Percentiles rank a stretch among this genome's conserved stretches.
Conservation (phyloP, 2,329 filamentous ascomycete species). For the Scytalidium lignicola region DNA sequence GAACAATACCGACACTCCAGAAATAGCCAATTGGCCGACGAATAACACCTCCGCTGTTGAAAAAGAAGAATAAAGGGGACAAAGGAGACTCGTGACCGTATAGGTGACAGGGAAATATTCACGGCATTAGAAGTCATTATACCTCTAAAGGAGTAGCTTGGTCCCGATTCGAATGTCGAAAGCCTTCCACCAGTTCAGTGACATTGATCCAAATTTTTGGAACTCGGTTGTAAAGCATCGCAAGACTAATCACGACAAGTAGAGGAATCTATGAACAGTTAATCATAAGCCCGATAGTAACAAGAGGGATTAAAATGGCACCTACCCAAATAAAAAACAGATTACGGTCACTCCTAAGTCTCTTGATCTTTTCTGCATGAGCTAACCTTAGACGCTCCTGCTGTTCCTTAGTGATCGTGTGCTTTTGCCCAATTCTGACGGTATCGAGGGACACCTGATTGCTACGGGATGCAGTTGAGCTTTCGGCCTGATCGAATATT, state of each 20-base stretch:
- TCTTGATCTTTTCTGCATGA: constrained; percentile 58
- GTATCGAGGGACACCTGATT: constrained; percentile 30
- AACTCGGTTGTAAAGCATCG: constrained; percentile 46
- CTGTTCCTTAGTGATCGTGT: constrained; percentile 59
- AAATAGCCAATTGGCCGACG: not conserved
- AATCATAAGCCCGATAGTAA: constrained; percentile 8
- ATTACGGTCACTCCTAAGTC: constrained; percentile 57
- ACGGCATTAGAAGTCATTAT: constrained; percentile 6
- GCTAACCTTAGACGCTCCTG: constrained; percentile 57
- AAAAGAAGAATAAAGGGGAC: not conserved
- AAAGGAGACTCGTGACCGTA: not conserved
- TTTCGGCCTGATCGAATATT: constrained; percentile 42
- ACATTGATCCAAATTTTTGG: constrained; percentile 37
- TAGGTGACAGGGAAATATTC: not conserved
- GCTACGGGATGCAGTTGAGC: constrained; percentile 34
- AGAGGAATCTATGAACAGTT: constrained; percentile 42
- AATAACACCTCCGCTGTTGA: not conserved
- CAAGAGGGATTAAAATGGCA: constrained; percentile 4
- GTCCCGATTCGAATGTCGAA: constrained; percentile 6
- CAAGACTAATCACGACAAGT: constrained; percentile 42
- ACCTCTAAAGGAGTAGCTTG: constrained; percentile 23
- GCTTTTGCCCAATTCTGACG: constrained; percentile 57
- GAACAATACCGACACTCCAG: not conserved
- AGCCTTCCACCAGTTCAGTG: constrained; percentile 12
- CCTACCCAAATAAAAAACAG: constrained; percentile 65